Conservation (phyloP, 1,139 yeast genomes). For the Arxiozyma heterogenica region DNA sequence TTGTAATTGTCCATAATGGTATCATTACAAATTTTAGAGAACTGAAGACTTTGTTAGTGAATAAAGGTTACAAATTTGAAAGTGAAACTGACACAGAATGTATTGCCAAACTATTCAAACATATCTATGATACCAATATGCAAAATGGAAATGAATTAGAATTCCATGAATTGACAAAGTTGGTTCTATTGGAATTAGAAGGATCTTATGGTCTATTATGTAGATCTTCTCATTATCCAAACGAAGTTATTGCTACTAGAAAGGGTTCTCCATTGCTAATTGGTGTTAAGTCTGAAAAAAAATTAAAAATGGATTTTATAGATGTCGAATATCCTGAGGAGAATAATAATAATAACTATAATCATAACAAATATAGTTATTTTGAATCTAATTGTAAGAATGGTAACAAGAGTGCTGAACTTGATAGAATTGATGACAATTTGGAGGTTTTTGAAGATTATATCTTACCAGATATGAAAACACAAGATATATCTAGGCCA, state of each 20-base stretch:
- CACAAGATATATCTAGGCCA: conserved; percentile 24
- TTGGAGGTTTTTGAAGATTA: too few species aligned
- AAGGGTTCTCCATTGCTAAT: conserved; percentile 96
- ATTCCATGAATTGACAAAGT: conserved; percentile 86
- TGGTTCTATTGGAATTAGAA: conserved; percentile 85
- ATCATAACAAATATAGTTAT: too few species aligned
- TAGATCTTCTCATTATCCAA: conserved; percentile 85
- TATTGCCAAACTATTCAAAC: conserved; percentile 91
- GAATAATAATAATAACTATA: neutral
- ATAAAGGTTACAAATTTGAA: conserved; percentile 77
- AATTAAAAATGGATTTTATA: conserved; percentile 93
- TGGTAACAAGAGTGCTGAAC: too few species aligned
- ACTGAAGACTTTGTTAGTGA: conserved; percentile 65
- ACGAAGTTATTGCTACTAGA: conserved; percentile 94
- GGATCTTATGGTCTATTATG: conserved; percentile 97
- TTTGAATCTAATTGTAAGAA: too few species aligned
- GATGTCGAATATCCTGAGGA: conserved; percentile 90
- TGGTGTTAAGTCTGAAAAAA: conserved; percentile 93
- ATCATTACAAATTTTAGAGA: conserved; percentile 93
- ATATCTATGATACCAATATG: conserved; percentile 72
- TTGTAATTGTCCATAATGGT: conserved; percentile 94
- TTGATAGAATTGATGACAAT: too few species aligned
- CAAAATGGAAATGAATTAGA: conserved; percentile 64
- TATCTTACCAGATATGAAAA: too few species aligned
- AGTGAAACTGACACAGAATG: conserved; percentile 97